phyloP scores from a whole-genome alignment of 805 yeast species.

The Candida railenensis region DNA sequence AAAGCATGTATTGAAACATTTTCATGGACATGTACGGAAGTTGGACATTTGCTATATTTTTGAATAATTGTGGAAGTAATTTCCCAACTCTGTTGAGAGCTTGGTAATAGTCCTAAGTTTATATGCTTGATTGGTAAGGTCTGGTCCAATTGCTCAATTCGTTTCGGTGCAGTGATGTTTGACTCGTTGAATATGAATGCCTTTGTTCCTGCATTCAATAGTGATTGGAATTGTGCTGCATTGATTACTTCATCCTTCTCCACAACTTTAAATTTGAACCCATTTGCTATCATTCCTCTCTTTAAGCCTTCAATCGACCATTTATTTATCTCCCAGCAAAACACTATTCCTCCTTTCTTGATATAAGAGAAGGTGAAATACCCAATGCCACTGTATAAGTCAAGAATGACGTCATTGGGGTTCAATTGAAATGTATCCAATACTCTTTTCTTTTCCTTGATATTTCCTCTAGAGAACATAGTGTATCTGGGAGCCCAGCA shows the following conservation, averaged over 20 bases:
- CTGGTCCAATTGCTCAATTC: constrained; percentile 27
- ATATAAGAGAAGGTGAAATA: constrained; percentile 75
- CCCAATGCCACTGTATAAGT: constrained; percentile 83
- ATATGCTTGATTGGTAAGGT: constrained; percentile 50
- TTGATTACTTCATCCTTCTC: constrained; percentile 26
- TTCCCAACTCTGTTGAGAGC: constrained; percentile 63
- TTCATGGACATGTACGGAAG: constrained; percentile 66
- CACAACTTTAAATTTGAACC: constrained; percentile 35
- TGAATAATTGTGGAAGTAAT: neutral
- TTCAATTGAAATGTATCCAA: constrained; percentile 41
- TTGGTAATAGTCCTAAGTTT: constrained; percentile 78
- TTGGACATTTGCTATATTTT: constrained; percentile 27
- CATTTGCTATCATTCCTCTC: constrained; percentile 52
- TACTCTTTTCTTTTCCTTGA: constrained; percentile 74
- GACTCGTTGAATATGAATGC: constrained; percentile 62
- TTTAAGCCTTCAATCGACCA: constrained; percentile 77
- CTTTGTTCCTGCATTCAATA: constrained; percentile 15
- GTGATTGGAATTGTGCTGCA: constrained; percentile 15
- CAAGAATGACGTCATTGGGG: constrained; percentile 49
- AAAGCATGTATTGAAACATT: constrained; percentile 54
- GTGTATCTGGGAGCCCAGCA: constrained; percentile 84
- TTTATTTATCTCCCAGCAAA: constrained; percentile 83
- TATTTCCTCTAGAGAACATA: constrained; percentile 86
- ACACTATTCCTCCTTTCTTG: constrained; percentile 50
- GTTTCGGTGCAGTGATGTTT: constrained; percentile 48